Evolutionary conservation across 768 basidiomycete genomes (phyloP).

Genomic region (Trametes coccinea): DNA sequence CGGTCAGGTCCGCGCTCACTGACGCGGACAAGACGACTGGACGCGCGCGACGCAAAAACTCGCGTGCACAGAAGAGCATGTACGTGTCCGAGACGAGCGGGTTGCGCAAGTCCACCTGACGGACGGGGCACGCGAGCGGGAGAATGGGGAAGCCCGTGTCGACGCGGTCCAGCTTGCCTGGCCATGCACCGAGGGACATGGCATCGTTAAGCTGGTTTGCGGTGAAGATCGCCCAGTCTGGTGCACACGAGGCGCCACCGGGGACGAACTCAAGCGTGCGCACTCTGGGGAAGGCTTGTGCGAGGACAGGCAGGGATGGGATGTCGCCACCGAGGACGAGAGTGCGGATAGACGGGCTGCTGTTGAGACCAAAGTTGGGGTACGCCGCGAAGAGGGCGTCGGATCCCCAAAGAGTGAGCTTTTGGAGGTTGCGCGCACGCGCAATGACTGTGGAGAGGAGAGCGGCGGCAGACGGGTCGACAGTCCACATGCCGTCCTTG

Average conservation of each 20-base stretch:
- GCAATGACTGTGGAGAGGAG: constrained; percentile 17
- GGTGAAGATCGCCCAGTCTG: constrained; percentile 16
- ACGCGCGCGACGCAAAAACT: constrained; percentile 13
- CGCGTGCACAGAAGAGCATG: constrained; percentile 10
- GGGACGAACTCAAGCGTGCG: constrained; percentile 17
- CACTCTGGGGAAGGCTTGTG: constrained; percentile 21
- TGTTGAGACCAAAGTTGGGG: constrained; percentile 15
- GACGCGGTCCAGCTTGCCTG: constrained; percentile 14
- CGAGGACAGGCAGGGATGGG: constrained; percentile 16
- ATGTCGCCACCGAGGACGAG: constrained; percentile 24
- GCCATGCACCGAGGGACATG: constrained; percentile 6
- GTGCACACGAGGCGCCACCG: constrained; percentile 18
- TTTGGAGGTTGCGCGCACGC: constrained; percentile 17
- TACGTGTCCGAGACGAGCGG: constrained; percentile 13
- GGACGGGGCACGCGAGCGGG: constrained; percentile 12
- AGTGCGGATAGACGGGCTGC: constrained; percentile 16
- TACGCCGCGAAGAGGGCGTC: constrained; percentile 20
- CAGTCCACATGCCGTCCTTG: constrained; percentile 11
- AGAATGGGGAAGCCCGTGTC: constrained; percentile 20
- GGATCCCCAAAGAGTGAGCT: constrained; percentile 23
- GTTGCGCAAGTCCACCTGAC: constrained; percentile 17
- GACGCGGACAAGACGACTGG: constrained; percentile 20
- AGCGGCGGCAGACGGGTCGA: constrained; percentile 10
- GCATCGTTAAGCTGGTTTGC: not conserved
- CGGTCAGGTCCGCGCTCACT: constrained; percentile 2